Evolutionary conservation across 176 grass and related monocot species (phyloP), one percentile per base, ranked within the genome.

Genomic region (Oryza glumipatula): DNA sequence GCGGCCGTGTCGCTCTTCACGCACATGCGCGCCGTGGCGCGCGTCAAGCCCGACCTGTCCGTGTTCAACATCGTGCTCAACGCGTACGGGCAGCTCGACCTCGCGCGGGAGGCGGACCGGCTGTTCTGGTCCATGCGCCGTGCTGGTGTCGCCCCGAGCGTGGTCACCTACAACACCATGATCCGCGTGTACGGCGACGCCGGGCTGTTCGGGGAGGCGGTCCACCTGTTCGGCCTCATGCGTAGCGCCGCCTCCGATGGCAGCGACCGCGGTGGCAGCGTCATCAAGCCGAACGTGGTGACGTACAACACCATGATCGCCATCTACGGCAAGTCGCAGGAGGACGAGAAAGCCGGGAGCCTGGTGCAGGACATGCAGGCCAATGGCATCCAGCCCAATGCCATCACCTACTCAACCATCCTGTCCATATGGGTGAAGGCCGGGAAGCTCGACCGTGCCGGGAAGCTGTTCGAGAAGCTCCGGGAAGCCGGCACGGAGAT

Each of bases 131-230:
- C 80, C 83, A 98, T 98, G 96, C 87, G 91, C 46, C 82, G 85
- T 1, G 72, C 89, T 13, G 93, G 96, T 33, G 77, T 95, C 22
- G 68, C 87, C 16, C 96, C 96, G 1, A 88, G 91, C 68, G 80
- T 95, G 39, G 96, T 98, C 11, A 92, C 93, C 44, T 95, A 93
- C 90, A 98, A 98, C 87, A 95, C 96, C 72, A 98, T 98, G 91
- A 87, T 98, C 43, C 89, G 96, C 61, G 93, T 94, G 65, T 98
- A 98, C 65, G 96, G 96, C 19, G 93, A 98, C 67, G 89, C 91
- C 5, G 96, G 92, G n/a, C 86, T 98, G 45, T 95, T 98, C 76
- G 93, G 93, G 9, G 96, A 98, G 83, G 96, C 93, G n/a, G 83
- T 92, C 41, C 89, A 95, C 70, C 96, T 95, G 21, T 98, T 98